phyloP scores from a whole-genome alignment of 192 early-diverging fungal genomes.

The Dimargaris verticillata region DNA sequence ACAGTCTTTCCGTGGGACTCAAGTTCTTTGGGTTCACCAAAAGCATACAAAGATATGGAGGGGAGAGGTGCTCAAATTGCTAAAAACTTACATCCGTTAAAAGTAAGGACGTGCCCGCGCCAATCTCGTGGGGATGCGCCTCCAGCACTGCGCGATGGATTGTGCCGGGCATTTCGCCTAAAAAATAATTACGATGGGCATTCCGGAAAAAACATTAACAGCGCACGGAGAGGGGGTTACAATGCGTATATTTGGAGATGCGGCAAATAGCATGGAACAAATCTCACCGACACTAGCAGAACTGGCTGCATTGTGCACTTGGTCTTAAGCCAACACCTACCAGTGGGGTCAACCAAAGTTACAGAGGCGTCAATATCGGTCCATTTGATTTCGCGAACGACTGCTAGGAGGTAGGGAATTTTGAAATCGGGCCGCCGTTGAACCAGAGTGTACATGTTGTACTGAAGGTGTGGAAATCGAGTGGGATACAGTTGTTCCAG shows the following conservation, averaged over 20 bases:
- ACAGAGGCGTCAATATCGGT: conserved; percentile 19
- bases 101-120: neutral
- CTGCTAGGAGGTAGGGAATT: conserved; percentile 20
- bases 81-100: conserved; percentile 1
- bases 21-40: neutral
- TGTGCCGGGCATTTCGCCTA: conserved; percentile 8
- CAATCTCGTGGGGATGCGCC: conserved; percentile 6
- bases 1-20: neutral
- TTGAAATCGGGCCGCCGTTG: conserved; percentile 14
- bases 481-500: conserved; percentile 4
- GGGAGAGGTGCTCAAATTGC: neutral
- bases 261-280: neutral
- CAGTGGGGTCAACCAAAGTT: conserved; percentile 24
- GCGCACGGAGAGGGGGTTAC: neutral
- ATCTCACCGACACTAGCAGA: too few species aligned
- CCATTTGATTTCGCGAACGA: conserved; percentile 19
- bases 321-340: conserved; percentile 10
- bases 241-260: neutral
- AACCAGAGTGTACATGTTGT: conserved; percentile 19
- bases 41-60: neutral
- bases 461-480: conserved; percentile 2
- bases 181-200: too few species aligned
- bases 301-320: too few species aligned
- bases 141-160: conserved; percentile 10
- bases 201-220: neutral